Evolutionary conservation across 306 rosid genomes (phyloP), one percentile per base, ranked within the genome.

Genomic region (Heteromeles arbutifolia): DNA sequence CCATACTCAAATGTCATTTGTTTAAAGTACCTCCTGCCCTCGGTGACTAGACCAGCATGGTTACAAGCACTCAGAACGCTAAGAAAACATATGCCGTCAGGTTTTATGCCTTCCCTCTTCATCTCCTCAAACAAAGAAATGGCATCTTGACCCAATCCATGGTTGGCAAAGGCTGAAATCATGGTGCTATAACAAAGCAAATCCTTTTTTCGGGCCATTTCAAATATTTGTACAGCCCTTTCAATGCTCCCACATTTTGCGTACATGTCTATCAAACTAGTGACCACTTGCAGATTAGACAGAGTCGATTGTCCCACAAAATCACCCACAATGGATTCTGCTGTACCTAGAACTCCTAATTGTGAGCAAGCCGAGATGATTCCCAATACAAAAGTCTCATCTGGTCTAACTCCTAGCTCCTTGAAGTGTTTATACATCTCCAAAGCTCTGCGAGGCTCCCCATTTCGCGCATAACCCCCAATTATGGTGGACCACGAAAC

Each of bases 351-450:
- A 52, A 70, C 18, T 31, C 74, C 74, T 57, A 70, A 53, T 43
- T 70, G 74, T 52, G 64, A 70, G 64, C 74, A 70, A 50, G 74
- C 74, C 6, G 64, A 70, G 45, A 70, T 70, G 74, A 70, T 52
- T 70, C 63, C 62, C 22, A 70, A 53, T 31, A 70, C 53, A 70
- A 52, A 70, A 70, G 74, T 70, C 74, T 31, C 74, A 70, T 53
- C 74, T 52, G 63, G 45, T 53, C 45, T 29, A 31, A 70, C 54
- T 31, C 74, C 74, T 70, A 50, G 64, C 64, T 52, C 74, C 63
- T 70, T 70, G 37, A 70, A 70, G 43, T 52, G 39, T 70, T 52
- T 53, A 10, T 50, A 70, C 74, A 70, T 50, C 15, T 11, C 64
- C 18, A 70, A 52, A 53, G 74, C 74, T 11, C 25, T 70, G 3